Conservation (phyloP, 169 alveolate genomes). For the Babesia ovata region DNA sequence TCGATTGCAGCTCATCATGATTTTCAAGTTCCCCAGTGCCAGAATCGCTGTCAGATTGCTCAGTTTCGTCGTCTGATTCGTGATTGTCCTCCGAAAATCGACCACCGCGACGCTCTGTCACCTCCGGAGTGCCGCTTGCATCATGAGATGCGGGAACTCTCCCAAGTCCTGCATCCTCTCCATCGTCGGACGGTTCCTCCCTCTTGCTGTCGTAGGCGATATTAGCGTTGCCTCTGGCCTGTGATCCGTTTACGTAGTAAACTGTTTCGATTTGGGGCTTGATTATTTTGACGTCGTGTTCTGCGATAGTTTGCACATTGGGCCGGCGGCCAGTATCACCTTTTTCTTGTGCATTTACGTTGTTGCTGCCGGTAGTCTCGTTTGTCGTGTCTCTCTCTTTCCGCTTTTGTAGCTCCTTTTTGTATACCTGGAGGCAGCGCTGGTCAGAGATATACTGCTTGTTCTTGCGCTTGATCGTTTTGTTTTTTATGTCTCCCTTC, state of each 20-base stretch:
- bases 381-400: neutral
- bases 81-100: too few relatives aligned
- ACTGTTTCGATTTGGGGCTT: constrained; percentile 51
- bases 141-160: neutral
- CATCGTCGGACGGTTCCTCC: neutral
- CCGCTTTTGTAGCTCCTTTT: constrained; percentile 22
- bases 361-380: neutral
- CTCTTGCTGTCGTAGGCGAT: neutral
- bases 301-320: neutral
- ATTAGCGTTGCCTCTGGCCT: neutral
- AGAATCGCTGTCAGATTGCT: too few relatives aligned
- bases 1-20: too few relatives aligned
- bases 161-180: neutral
- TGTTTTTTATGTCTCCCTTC: constrained; percentile 57
- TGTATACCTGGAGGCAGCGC: constrained; percentile 38
- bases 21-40: too few relatives aligned
- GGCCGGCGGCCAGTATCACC: neutral
- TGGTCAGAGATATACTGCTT: constrained; percentile 64
- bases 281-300: constrained; percentile 11
- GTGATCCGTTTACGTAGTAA: neutral
- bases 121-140: neutral
- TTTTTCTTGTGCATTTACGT: neutral
- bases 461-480: constrained; percentile 53
- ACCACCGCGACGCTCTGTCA: too few relatives aligned
- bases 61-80: too few relatives aligned